Conservation (phyloP, 2,329 filamentous ascomycete species). For the Pestalotiopsis fici region DNA sequence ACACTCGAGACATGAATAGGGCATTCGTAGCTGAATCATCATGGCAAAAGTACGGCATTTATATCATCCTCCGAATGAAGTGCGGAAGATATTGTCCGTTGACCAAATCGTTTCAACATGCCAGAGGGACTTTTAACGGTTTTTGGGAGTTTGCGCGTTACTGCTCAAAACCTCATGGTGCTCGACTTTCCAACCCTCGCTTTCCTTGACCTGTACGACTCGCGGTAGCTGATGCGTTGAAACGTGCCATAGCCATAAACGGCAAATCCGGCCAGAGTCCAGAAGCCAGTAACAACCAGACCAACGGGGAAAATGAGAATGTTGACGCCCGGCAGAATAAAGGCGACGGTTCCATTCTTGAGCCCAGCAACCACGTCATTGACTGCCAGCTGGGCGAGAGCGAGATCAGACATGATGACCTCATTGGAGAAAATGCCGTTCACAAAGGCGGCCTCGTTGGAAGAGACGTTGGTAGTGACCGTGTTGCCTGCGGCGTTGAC, state of each 20-base stretch:
- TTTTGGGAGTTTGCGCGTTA: background rate
- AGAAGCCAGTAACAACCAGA: conserved; percentile 64
- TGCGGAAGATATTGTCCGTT: background rate
- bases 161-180: background rate
- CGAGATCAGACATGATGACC: conserved; percentile 52
- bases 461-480: conserved; percentile 65
- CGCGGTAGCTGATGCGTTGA: conserved; percentile 66
- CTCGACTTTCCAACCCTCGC: conserved; percentile 38
- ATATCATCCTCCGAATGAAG: background rate
- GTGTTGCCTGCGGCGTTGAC: conserved; percentile 48
- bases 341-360: conserved; percentile 57
- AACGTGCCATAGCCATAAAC: conserved; percentile 67
- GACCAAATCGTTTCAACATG: background rate
- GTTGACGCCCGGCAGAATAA: conserved; percentile 68
- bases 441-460: conserved; percentile 71
- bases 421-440: conserved; percentile 68
- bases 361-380: conserved; percentile 45
- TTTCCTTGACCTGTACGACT: conserved; percentile 58
- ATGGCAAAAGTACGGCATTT: background rate
- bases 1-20: background rate
- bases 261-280: conserved; percentile 57
- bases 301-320: conserved; percentile 72
- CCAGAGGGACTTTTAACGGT: background rate
- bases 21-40: background rate
- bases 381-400: conserved; percentile 50